Conservation (phyloP, 2,329 filamentous ascomycete genomes). For the Verticillium nubilum region DNA sequence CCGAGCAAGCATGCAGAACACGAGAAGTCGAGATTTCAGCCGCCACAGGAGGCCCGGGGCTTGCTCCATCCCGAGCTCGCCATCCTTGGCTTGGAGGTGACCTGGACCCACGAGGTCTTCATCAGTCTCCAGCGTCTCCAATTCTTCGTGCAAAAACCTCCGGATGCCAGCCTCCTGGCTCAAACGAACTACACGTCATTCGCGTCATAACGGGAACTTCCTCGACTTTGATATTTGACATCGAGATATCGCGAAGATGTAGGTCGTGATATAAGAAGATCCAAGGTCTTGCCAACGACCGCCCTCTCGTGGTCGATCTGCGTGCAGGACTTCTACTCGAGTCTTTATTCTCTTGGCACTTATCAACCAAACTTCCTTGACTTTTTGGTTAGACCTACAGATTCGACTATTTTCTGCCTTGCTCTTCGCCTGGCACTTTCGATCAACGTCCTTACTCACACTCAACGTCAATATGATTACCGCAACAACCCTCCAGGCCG, state of each 20-base stretch:
- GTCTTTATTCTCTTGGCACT: neutral
- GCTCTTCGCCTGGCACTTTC: neutral
- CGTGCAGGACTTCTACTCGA: neutral
- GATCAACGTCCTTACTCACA: neutral
- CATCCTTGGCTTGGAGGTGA: neutral
- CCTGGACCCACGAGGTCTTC: slow-evolving; percentile 2
- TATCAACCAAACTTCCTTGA: neutral
- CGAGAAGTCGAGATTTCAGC: neutral
- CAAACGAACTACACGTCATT: neutral
- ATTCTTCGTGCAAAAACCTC: neutral
- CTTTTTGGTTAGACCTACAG: neutral
- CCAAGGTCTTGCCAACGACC: neutral
- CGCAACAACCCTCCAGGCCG: neutral
- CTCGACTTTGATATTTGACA: neutral
- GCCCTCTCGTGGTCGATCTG: neutral
- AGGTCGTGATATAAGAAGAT: neutral
- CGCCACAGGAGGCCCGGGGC: neutral
- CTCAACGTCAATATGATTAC: neutral
- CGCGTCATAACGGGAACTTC: neutral
- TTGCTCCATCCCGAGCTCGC: neutral
- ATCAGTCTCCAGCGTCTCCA: neutral
- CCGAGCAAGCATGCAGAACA: too few species aligned
- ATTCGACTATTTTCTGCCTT: neutral
- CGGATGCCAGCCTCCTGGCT: neutral
- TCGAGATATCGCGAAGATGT: neutral